Evolutionary conservation across 805 yeast genomes (phyloP), one percentile per base, ranked within the genome.

Genomic region (Pichia scutulata): DNA sequence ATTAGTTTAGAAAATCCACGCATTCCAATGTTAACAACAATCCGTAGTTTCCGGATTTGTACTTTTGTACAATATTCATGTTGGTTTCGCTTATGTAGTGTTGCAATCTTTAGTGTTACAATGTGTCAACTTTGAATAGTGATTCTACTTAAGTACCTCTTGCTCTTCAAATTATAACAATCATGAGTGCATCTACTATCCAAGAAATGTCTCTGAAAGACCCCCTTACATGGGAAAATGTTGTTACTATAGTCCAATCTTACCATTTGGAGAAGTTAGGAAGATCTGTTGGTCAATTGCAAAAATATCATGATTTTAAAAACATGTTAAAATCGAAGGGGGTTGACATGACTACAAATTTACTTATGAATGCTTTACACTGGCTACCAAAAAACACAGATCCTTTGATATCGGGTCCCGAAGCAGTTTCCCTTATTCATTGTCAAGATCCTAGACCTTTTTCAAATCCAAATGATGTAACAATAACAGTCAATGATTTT

Each of bases 401-500:
- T 4, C 47, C 26, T 13, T 36, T 39, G 3, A 39, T 48, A 2
- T 18, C 55, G 4, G 37, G 24, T 12, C 12, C 33, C 4, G 54
- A 52, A n/a, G 46, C 54, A 8, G 14, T 57, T 5, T 26, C 28
- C 6, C 43, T 60, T 57, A 46, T 65, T 28, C 56, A 56, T 5
- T 60, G 66, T 7, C 51, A 52, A 12, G 75, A 76, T 33, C 62
- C 66, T 30, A 61, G 69, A 41, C 68, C 81, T 30, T 75, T 78
- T 55, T 62, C 68, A 8, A 62, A 70, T 50, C 60, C 67, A 0
- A 40, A 57, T 0, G 84, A 80, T 58, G 60, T 76, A 24, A 71
- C 69, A 48, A 72, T 80, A 26, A 65, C 79, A 8, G 51, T 60
- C 24, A 86, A 86, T 61, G 81, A 80, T 53, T 86, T 82, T 65